These are phyloP conservation scores for Starmerella davenportii DNA, from an alignment of 805 yeast genomes.

Conservation along the genomic window DNA sequence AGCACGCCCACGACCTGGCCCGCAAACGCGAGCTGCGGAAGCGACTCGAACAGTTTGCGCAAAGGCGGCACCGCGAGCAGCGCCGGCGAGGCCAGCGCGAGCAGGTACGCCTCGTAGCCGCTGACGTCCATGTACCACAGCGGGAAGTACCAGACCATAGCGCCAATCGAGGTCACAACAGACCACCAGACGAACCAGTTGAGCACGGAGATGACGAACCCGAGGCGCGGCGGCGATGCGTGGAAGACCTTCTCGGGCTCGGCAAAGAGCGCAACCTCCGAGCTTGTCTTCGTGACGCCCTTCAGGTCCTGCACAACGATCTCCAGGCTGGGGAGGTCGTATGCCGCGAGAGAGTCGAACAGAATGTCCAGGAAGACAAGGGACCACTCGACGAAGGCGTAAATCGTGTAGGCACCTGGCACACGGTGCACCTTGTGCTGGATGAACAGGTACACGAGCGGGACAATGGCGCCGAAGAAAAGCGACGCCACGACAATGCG, in stretches of 20 bases:
- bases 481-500: constrained; percentile 35
- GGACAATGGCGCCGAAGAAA: constrained; percentile 60
- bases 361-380: constrained; percentile 65
- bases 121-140: constrained; percentile 96
- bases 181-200: constrained; percentile 80
- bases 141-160: constrained; percentile 93
- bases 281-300: constrained; percentile 13
- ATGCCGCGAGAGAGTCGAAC: constrained; percentile 63
- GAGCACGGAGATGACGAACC: constrained; percentile 24
- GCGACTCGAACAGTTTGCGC: constrained; percentile 24
- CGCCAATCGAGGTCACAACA: constrained; percentile 55
- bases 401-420: constrained; percentile 89
- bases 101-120: constrained; percentile 55
- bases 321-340: constrained; percentile 50
- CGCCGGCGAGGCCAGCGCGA: constrained; percentile 32
- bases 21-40: constrained; percentile 39
- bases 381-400: constrained; percentile 91
- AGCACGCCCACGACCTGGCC: constrained; percentile 52
- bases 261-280: constrained; percentile 10
- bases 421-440: constrained; percentile 77
- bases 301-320: constrained; percentile 25
- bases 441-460: constrained; percentile 72
- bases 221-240: constrained; percentile 15
- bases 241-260: constrained; percentile 5
- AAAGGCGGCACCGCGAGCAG: constrained; percentile 31